These are phyloP conservation scores for Backusella parvicylindrica DNA, from an alignment of 192 early-diverging fungal species.

Conservation along the genomic window DNA sequence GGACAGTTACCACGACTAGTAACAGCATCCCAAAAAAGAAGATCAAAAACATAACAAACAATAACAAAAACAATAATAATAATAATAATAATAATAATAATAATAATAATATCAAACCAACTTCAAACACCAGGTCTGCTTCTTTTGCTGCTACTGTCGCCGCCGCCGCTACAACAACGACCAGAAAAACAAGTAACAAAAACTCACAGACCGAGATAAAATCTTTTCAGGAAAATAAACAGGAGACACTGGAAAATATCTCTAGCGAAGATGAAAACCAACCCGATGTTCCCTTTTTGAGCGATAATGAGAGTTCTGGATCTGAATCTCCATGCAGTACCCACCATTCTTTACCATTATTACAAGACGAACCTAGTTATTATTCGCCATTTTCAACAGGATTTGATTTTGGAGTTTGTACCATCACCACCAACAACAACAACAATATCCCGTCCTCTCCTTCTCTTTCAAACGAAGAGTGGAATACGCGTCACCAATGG, in stretches of 20 bases:
- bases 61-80: background rate
- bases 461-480: background rate
- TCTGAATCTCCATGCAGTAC: background rate
- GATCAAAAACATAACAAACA: constrained; percentile 1
- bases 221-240: background rate
- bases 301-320: constrained; percentile 1
- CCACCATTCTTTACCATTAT: background rate
- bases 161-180: background rate
- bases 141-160: background rate
- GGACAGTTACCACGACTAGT: background rate
- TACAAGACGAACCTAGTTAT: background rate
- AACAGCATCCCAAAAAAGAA: constrained; percentile 1
- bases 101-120: background rate
- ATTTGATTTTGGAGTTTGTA: constrained; percentile 9
- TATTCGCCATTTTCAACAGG: constrained; percentile 14
- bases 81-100: background rate
- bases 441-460: too few species aligned
- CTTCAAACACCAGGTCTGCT: too few species aligned
- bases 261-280: constrained; percentile 1
- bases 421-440: background rate
- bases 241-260: background rate
- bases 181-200: background rate
- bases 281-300: constrained; percentile 6
- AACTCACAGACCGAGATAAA: background rate
- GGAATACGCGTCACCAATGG: background rate